Base-by-base conservation (phyloP, 208 protist species). In the Novymonas esmeraldas region DNA sequence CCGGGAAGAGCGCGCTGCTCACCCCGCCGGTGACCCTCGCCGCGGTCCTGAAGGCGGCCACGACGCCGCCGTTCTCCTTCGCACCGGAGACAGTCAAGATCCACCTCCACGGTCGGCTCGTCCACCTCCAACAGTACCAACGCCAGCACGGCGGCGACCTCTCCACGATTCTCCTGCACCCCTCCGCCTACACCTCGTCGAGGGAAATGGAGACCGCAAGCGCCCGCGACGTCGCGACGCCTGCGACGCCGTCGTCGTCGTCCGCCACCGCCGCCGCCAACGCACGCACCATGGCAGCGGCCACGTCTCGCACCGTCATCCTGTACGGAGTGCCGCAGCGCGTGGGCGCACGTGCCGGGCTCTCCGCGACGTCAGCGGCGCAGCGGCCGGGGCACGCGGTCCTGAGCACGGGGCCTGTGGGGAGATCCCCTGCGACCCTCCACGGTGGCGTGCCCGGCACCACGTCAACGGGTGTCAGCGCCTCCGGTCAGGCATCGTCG, bases 11-110 rank as follows among this genome's bases (percentile, higher is more conserved):
- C 11, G 70, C 61, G 9, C 6, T 49, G 22, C 63, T 87, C 20
- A 46, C n/a, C 0, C 69, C 56, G n/a, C 85, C 85, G 2, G 61
- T 75, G 56, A 87, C 85, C 29, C 58, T 83, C 36, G 54, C 57
- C 5, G 50, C 61, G 11, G 58, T 91, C 39, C 51, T 91, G 22
- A 55, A 60, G 0, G 76, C 67, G 0, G 82, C 81, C 6, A 73
- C 69, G 2, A 46, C 59, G 0, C 69, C 76, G 26, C 69, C 70
- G 11, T 76, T 91, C 18, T 73, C 59, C 24, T 59, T 87, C 18
- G 55, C 64, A 20, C 64, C 62, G 26, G 52, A 69, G 14, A 82
- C 56, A 3, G 60, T 87, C 13, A 87, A 87, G 50, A 52, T 85
- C 2, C 59, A 52, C 29, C 29, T 61, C 4, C 59, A 76, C 20